phyloP scores from a whole-genome alignment of 768 basidiomycete genomes.

The Russula brevipes region DNA sequence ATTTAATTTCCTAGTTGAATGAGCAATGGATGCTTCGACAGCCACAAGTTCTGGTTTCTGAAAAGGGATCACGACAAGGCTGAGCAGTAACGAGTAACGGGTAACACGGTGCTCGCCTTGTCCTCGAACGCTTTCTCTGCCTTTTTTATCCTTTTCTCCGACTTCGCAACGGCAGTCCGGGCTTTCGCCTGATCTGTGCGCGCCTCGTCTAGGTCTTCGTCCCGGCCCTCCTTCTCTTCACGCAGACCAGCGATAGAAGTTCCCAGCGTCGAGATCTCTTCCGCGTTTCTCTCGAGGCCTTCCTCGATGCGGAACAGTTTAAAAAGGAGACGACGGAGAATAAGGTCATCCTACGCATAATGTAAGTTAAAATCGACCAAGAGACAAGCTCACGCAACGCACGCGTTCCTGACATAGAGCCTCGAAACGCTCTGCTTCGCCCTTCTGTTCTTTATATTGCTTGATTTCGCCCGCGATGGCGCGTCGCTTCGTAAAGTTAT shows the following conservation, averaged over 20 bases:
- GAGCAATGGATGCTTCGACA: slow-evolving; percentile 82
- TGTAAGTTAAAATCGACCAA: background rate
- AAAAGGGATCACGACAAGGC: background rate
- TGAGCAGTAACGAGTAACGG: background rate
- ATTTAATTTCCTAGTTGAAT: slow-evolving; percentile 71
- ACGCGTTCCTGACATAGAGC: slow-evolving; percentile 69
- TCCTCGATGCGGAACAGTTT: slow-evolving; percentile 88
- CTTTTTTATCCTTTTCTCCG: slow-evolving; percentile 85
- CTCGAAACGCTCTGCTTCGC: slow-evolving; percentile 86
- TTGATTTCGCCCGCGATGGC: slow-evolving; percentile 94
- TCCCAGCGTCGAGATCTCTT: slow-evolving; percentile 67
- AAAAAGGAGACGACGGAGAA: slow-evolving; percentile 78
- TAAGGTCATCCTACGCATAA: slow-evolving; percentile 61
- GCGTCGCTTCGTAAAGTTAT: slow-evolving; percentile 90
- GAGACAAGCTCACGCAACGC: slow-evolving; percentile 28
- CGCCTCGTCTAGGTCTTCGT: slow-evolving; percentile 66
- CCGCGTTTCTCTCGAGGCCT: slow-evolving; percentile 66
- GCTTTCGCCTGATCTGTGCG: slow-evolving; percentile 77
- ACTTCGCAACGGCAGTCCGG: slow-evolving; percentile 67
- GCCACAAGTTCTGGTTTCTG: slow-evolving; percentile 83
- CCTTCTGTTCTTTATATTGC: slow-evolving; percentile 96
- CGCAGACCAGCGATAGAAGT: slow-evolving; percentile 63
- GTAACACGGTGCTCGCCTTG: slow-evolving; percentile 53
- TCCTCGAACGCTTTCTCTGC: slow-evolving; percentile 84
- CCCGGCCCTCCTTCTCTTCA: slow-evolving; percentile 62